Evolutionary conservation across 2,329 filamentous ascomycete genomes (phyloP), one percentile per base, ranked within the genome.

Genomic region (Dactylonectria estremocensis): DNA sequence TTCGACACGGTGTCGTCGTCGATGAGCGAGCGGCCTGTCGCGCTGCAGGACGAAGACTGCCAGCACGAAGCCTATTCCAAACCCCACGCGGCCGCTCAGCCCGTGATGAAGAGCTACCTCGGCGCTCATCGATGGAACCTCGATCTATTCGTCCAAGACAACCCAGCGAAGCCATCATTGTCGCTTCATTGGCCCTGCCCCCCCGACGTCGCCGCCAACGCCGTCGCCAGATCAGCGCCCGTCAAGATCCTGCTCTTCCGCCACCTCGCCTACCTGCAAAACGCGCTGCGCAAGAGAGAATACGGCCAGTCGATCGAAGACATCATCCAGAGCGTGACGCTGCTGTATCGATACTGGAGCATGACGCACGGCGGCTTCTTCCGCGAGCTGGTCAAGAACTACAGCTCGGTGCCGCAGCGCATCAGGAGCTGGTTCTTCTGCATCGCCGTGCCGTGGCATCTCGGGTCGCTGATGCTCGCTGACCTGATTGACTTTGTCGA

Each of bases 361-460:
- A 74, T 74, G 28, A 82, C 83, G 0, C 88, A 89, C 66, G 83
- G 83, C 1, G 78, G 80, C 0, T 88, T 90, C 69, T 86, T 89
- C 68, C 73, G 80, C 28, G 86, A 88, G 64, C 84, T 87, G 31
- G 77, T 88, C 5, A 77, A 80, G 5, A 77, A 86, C 68, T 87
- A 88, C 64, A 77, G 83, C n/a, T 72, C 77, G 0, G 81, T 90
- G 0, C 86, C 87, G 0, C 72, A 83, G 2, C 85, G 85, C 2
- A 83, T 90, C 7, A 87, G 88, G 69, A 87, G 87, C 16, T 90
- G 88, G 88, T 89, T 89, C 62, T 80, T 88, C 9, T 85, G 87
- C 64, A 83, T 90, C 35, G 80, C 84, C 0, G 84, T 84, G 0
- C 88, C 89, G 66, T 90, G 87, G 87, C 86, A 89, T 69, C 82